Percentiles rank a stretch among this genome's conserved stretches.
Conservation (phyloP, 1,139 yeast genomes). For the Zhuliangozyma blackwelliae region DNA sequence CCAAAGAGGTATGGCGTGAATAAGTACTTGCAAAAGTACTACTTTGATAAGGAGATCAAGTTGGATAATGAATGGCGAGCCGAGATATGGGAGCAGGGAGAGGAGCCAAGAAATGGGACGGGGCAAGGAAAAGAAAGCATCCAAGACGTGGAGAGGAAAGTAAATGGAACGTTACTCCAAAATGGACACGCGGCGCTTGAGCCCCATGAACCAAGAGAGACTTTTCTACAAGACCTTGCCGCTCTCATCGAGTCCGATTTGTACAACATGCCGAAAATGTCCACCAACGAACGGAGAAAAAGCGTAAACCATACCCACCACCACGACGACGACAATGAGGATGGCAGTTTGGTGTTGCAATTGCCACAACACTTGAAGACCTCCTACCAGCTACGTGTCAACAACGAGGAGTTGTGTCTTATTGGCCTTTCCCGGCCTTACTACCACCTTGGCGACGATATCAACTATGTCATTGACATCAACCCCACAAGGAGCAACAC, state of each 20-base stretch:
- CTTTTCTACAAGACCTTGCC: constrained; percentile 32
- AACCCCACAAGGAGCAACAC: constrained; percentile 17
- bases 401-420: constrained; percentile 30
- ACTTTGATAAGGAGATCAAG: constrained; percentile 16
- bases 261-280: constrained; percentile 30
- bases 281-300: constrained; percentile 27
- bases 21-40: constrained; percentile 31
- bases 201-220: constrained; percentile 6
- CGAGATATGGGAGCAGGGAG: constrained; percentile 1
- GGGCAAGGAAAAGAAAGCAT: too few relatives aligned
- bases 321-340: constrained; percentile 11
- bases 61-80: constrained; percentile 34
- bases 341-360: constrained; percentile 15
- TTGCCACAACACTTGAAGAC: constrained; percentile 31
- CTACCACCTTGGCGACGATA: constrained; percentile 48
- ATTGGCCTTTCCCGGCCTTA: constrained; percentile 38
- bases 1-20: constrained; percentile 22
- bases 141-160: constrained; percentile 1
- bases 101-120: not conserved
- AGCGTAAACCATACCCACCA: constrained; percentile 18
- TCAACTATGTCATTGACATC: constrained; percentile 32
- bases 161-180: not conserved
- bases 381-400: constrained; percentile 36
- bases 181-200: constrained; percentile 8
- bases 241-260: constrained; percentile 31